These are phyloP conservation scores for Medicago lupulina DNA, from an alignment of 306 rosid genomes.

Conservation along the genomic window DNA sequence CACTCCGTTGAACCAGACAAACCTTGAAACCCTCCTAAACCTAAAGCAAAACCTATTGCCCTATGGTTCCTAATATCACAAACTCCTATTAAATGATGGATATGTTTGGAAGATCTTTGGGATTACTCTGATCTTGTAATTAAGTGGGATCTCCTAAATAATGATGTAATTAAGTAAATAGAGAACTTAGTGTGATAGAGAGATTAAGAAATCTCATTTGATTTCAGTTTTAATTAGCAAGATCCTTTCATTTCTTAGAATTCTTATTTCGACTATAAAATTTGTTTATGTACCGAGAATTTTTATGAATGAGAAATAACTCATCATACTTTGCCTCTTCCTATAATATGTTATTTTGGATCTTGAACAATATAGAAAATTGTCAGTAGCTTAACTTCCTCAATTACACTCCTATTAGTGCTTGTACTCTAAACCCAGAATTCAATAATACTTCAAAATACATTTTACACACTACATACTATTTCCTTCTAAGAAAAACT, in stretches of 20 bases:
- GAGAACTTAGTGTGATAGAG: no score
- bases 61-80: not conserved
- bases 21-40: not conserved
- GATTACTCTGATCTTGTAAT: no score
- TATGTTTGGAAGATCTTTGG: not conserved
- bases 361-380: not conserved
- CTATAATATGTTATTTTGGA: not conserved
- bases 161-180: no score
- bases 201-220: no score
- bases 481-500: constrained; percentile 9
- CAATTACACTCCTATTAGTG: not conserved
- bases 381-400: not conserved
- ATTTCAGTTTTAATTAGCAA: no score
- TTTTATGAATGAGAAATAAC: no score
- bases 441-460: not conserved
- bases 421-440: not conserved
- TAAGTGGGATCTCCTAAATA: no score
- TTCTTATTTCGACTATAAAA: no score
- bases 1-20: no score
- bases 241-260: no score
- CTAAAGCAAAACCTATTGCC: not conserved
- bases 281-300: no score
- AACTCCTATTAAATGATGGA: not conserved
- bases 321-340: no score
- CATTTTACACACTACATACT: not conserved